phyloP scores from a whole-genome alignment of 768 basidiomycete species.

The Lactifluus piperatus region DNA sequence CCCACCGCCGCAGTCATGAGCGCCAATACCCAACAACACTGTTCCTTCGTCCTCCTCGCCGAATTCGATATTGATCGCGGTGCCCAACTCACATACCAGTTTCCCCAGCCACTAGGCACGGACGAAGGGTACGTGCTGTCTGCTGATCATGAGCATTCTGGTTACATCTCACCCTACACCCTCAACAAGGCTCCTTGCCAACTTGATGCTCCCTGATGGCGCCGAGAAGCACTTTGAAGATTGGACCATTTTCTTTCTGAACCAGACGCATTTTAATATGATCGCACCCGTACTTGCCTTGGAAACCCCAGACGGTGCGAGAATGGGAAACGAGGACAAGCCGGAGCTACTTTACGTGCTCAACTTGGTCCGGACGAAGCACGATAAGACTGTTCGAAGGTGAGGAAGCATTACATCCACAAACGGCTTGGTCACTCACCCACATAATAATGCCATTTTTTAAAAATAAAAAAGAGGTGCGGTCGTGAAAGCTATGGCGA shows the following conservation, averaged over 20 bases:
- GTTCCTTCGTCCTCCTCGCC: slow-evolving; percentile 92
- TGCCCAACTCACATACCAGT: slow-evolving; percentile 90
- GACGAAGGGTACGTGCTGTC: slow-evolving; percentile 72
- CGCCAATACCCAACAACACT: slow-evolving; percentile 63
- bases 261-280: slow-evolving; percentile 84
- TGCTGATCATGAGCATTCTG: background rate
- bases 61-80: slow-evolving; percentile 98
- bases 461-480: no score
- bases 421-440: background rate
- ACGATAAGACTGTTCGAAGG: slow-evolving; percentile 77
- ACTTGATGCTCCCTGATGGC: slow-evolving; percentile 97
- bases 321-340: slow-evolving; percentile 26
- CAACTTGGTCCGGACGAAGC: slow-evolving; percentile 86
- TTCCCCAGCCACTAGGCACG: slow-evolving; percentile 87
- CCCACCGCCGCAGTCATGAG: slow-evolving; percentile 32
- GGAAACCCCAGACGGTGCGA: slow-evolving; percentile 37
- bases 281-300: slow-evolving; percentile 75
- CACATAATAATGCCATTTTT: background rate
- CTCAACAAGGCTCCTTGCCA: slow-evolving; percentile 69
- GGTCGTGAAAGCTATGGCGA: slow-evolving; percentile 88
- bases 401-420: slow-evolving; percentile 28
- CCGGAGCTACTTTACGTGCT: slow-evolving; percentile 74
- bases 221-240: slow-evolving; percentile 92
- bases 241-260: slow-evolving; percentile 98
- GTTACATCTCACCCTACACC: background rate